These are phyloP conservation scores for Coelastrella sp. DNA, from an alignment of 139 green algal genomes.

Conservation along the genomic window DNA sequence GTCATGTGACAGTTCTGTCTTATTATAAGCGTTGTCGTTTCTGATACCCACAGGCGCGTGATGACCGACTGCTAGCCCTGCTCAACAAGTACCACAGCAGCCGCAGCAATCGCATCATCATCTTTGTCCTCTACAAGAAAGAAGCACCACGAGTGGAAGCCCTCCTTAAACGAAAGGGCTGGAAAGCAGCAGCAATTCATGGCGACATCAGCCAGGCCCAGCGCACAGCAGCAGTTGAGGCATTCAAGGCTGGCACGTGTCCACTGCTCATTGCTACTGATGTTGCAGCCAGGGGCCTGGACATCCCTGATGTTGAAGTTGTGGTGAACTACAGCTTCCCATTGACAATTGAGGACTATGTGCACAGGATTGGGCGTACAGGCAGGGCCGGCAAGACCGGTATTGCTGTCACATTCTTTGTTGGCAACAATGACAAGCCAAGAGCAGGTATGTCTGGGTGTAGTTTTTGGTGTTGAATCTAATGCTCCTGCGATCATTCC, in stretches of 20 bases:
- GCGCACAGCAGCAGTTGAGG: constrained; percentile 81
- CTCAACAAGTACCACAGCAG: constrained; percentile 84
- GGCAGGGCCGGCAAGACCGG: constrained; percentile 94
- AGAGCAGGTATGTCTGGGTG: constrained; percentile 11
- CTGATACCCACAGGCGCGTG: constrained; percentile 47
- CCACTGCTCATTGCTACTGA: constrained; percentile 89
- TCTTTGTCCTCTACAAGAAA: constrained; percentile 99
- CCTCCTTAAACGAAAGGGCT: constrained; percentile 78
- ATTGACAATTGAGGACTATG: constrained; percentile 97
- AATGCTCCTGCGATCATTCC: no score
- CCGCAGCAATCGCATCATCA: constrained; percentile 88
- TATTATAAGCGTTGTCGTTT: neutral
- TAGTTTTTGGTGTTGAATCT: no score
- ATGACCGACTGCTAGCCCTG: constrained; percentile 80
- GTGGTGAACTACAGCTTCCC: constrained; percentile 99
- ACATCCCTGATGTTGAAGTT: constrained; percentile 90
- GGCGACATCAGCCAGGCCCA: constrained; percentile 91
- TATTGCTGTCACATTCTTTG: constrained; percentile 92
- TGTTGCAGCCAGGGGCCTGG: constrained; percentile 90
- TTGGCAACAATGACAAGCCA: constrained; percentile 53
- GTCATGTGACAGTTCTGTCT: no score
- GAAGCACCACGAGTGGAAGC: constrained; percentile 89
- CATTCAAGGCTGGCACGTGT: constrained; percentile 81
- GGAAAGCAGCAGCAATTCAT: constrained; percentile 86
- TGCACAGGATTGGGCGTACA: constrained; percentile 97